Conservation (phyloP, 2,329 filamentous ascomycete species). For the Bipolaris cookei region DNA sequence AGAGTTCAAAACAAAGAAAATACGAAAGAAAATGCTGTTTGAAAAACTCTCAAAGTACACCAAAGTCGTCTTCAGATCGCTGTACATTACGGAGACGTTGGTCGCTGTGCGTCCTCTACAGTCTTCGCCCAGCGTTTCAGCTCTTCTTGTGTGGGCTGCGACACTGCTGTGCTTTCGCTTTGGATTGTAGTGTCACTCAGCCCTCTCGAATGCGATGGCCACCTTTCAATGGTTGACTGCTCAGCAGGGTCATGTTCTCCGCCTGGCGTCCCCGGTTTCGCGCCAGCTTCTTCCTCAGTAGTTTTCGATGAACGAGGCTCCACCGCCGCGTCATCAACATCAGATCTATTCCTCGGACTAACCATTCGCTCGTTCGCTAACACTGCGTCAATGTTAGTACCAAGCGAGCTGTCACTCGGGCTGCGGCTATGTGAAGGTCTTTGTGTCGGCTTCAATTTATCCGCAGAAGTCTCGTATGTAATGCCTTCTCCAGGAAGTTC, state of each 20-base stretch:
- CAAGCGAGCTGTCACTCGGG: conserved; percentile 35
- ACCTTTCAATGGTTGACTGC: conserved; percentile 21
- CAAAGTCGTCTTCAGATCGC: not conserved
- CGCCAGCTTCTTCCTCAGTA: not conserved
- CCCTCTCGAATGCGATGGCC: conserved; percentile 41
- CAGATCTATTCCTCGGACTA: not conserved
- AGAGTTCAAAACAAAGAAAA: not conserved
- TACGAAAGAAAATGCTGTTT: not conserved
- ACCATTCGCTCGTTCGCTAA: conserved; percentile 19
- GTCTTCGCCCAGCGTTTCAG: conserved; percentile 34
- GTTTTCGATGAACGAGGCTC: conserved; percentile 7
- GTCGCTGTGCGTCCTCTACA: conserved; percentile 14
- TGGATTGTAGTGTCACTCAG: conserved; percentile 42
- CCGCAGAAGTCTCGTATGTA: conserved; percentile 22
- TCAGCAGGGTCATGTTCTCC: not conserved
- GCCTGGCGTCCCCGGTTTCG: not conserved
- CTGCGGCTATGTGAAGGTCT: conserved; percentile 30
- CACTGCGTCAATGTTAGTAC: conserved; percentile 40
- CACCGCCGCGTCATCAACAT: not conserved
- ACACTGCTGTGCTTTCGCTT: conserved; percentile 45
- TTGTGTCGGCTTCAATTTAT: conserved; percentile 21
- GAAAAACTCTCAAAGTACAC: not conserved
- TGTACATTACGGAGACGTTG: conserved; percentile 21
- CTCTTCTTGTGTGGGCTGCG: conserved; percentile 45
- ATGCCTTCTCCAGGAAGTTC: conserved; percentile 44